Base-by-base conservation (phyloP, 1,284 basidiomycete species). In the Ustilago esculenta region DNA sequence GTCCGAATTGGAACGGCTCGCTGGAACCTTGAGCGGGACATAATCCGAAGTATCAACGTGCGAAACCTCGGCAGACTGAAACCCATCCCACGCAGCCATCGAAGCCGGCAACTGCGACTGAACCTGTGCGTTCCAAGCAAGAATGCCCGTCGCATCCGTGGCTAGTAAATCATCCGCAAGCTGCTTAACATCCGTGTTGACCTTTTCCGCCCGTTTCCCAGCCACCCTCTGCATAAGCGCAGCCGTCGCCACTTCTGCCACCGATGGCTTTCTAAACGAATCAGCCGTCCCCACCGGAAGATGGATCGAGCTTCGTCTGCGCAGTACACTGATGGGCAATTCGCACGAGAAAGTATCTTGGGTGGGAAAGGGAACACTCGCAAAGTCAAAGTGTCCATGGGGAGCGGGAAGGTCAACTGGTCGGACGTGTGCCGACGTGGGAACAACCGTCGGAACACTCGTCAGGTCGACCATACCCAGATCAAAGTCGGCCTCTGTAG, bases 361-460 rank as follows among this genome's bases (percentile, higher is more conserved):
- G 24, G 61, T 65, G 2, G 68, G 68, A 33, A 71, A 71, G 4
- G 68, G 68, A 10, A 71, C 40, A 47, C 57, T 61, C 14, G 68
- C 68, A 49, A 65, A 71, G 50, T 71, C 68, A 53, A 70, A 70
- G 41, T 65, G 61, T 17, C 61, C 68, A 21, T 71, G 61, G 8
- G 68, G 68, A 10, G 61, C 68, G 7, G 68, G 68, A 11, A 71
- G 57, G 36, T 66, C 68, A 18, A 71, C 37, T 3, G 61, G 68
- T 24, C 68, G 61, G 29, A 71, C 68, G n/a, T 71, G 68, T 1
- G 68, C 68, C 43, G 68, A 71, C 2, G 68, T 71, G n/a, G 68
- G 68, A 4, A 66, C 61, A n/a, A 60, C 42, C 8, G 53, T 57
- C 0, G 56, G 68, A 23, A 55, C 23, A n/a, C 42, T 47, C 5